Evolutionary conservation across 140 eudicot species (phyloP), one percentile per base, ranked within the genome.

Genomic region (Stevia rebaudiana): DNA sequence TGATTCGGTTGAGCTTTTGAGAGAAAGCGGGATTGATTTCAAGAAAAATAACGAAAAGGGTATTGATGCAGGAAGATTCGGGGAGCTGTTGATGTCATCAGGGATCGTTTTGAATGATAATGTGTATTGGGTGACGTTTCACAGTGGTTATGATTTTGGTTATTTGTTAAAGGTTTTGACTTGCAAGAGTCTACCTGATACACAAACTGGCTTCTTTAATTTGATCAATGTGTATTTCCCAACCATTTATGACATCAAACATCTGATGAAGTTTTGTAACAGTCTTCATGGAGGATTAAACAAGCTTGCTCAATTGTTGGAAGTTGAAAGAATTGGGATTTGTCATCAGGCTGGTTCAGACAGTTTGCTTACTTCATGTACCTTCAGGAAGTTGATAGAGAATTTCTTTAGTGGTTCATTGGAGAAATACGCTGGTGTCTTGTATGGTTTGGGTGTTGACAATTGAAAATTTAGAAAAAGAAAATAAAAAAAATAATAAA

Each of bases 281-380:
- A 84, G 85, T 61, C 78, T 88, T 40, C 95, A 88, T 68, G 95
- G 95, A 16, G 95, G 95, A 62, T 68, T 88, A 70, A 88, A 82
- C 70, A 88, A 88, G 80, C 80, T 88, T 11, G 94, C 95, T 12
- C 85, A 88, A 73, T 49, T 84, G 23, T 44, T 88, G 87, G 95
- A 80, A 10, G 94, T 88, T 18, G 89, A 88, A 78, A 80, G 95
- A 56, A 55, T 88, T 64, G 95, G 95, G 63, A 77, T 88, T 15
- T 79, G 83, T 61, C 95, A 88, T 48, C 95, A 88, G 68, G 95
- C 95, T 9, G 94, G 95, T 56, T 88, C 95, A 12, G 95, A 88
- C 70, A 88, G 94, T 67, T 82, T 88, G 89, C 94, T 88, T 41
- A 84, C 94, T 0, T 75, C 89, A 16, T 79, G 78, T 68, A 75